Evolutionary conservation across 768 basidiomycete species (phyloP).

Genomic region (Collybia sp.): DNA sequence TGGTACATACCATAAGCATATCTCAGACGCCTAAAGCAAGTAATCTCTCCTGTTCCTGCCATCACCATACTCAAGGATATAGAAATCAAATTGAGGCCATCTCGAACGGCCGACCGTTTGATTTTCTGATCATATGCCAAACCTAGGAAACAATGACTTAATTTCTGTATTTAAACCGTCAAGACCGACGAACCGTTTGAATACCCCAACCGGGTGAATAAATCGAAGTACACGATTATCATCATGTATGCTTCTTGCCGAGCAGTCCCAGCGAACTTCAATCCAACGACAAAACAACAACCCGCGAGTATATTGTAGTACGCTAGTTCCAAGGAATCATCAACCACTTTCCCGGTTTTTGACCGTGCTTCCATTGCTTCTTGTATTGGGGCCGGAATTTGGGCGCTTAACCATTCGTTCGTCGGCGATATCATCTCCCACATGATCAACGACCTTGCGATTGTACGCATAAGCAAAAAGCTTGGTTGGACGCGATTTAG

Average conservation of each 20-base stretch:
- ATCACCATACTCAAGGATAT: conserved; percentile 89
- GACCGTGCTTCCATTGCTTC: conserved; percentile 51
- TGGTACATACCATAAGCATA: conserved; percentile 87
- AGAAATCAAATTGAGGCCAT: conserved; percentile 84
- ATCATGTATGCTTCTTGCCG: conserved; percentile 83
- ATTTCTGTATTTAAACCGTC: conserved; percentile 5
- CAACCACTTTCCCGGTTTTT: conserved; percentile 41
- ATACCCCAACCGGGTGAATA: conserved; percentile 68
- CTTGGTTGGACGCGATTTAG: conserved; percentile 87
- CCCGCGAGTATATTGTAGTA: conserved; percentile 91
- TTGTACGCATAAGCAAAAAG: conserved; percentile 77
- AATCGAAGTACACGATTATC: conserved; percentile 78
- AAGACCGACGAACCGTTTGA: conserved; percentile 49
- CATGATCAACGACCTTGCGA: conserved; percentile 77
- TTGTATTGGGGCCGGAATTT: conserved; percentile 67
- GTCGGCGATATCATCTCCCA: conserved; percentile 77
- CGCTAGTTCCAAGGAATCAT: conserved; percentile 80
- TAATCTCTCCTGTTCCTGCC: conserved; percentile 95
- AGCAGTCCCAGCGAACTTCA: conserved; percentile 95
- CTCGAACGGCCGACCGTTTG: conserved; percentile 80
- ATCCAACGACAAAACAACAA: conserved; percentile 84
- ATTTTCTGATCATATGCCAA: conserved; percentile 85
- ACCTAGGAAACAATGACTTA: conserved; percentile 39
- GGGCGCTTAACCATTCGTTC: conserved; percentile 64
- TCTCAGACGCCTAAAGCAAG: conserved; percentile 80